Evolutionary conservation across 2,329 filamentous ascomycete species (phyloP).

Genomic region (Niveomyces coronatus): DNA sequence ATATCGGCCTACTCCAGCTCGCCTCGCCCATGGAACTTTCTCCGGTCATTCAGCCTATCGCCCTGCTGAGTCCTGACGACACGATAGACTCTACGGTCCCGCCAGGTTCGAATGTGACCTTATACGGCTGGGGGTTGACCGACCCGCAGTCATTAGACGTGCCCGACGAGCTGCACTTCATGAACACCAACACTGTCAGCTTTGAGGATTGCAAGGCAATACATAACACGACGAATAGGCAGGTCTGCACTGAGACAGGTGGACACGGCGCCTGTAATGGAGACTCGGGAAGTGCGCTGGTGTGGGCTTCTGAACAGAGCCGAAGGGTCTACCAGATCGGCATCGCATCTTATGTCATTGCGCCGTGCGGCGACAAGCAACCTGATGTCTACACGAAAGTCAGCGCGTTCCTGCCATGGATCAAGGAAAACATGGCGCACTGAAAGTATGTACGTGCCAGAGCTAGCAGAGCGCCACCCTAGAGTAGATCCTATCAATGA

Average conservation of each 20-base stretch:
- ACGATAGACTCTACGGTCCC: too few species aligned
- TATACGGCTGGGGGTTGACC: conserved; percentile 7
- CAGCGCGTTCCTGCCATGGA: not conserved
- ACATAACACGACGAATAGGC: not conserved
- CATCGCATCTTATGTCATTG: not conserved
- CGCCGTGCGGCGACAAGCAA: not conserved
- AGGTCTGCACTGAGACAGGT: not conserved
- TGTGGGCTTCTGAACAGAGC: not conserved
- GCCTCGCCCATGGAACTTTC: not conserved
- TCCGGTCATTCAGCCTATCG: not conserved
- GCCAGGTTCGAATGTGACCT: conserved; percentile 4
- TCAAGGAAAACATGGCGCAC: not conserved
- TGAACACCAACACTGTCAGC: not conserved
- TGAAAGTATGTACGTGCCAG: too few species aligned
- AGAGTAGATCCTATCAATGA: too few species aligned
- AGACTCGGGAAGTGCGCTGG: conserved; percentile 5
- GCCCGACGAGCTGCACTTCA: not conserved
- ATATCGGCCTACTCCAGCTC: conserved; percentile 1
- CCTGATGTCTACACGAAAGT: conserved; percentile 6
- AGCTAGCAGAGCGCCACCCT: too few species aligned
- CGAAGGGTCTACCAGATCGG: conserved; percentile 1
- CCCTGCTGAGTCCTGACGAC: too few species aligned
- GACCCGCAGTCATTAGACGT: not conserved
- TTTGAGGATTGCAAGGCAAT: not conserved
- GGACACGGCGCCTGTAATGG: not conserved